These are phyloP conservation scores for Capsicum chinense DNA, from an alignment of 257 asterid genomes.

Conservation along the genomic window DNA sequence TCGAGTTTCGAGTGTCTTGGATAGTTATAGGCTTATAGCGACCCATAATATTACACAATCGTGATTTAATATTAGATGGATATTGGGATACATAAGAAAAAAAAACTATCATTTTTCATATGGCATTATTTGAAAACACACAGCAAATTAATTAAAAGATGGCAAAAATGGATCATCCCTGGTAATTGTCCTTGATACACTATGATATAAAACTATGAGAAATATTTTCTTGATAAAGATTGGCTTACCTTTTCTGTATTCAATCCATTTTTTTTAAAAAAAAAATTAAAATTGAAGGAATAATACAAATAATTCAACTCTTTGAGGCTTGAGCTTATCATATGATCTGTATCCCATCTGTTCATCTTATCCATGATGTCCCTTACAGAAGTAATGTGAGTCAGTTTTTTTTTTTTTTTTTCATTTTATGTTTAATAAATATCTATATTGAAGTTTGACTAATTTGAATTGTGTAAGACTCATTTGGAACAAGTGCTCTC, in stretches of 20 bases:
- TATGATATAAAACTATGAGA: background rate
- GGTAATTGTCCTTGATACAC: background rate
- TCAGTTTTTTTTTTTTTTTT: background rate
- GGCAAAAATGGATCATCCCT: background rate
- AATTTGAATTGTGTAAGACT: no score
- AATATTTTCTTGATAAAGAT: background rate
- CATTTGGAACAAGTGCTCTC: no score
- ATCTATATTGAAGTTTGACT: no score
- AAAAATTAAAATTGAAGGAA: background rate
- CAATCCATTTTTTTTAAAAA: background rate
- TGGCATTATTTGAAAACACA: background rate
- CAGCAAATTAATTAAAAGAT: background rate
- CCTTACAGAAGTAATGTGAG: background rate
- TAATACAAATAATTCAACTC: background rate
- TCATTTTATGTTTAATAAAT: no score
- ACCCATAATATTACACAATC: no score
- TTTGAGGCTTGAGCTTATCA: background rate
- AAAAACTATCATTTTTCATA: no score
- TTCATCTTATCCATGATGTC: constrained; percentile 17
- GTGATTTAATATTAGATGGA: no score
- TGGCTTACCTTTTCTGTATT: background rate
- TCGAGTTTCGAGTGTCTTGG: no score
- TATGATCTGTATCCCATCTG: constrained; percentile 23
- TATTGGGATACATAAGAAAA: no score
- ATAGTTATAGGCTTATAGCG: no score